These are phyloP conservation scores for Xylaria venustula DNA, from an alignment of 495 filamentous ascomycete genomes.

Conservation along the genomic window DNA sequence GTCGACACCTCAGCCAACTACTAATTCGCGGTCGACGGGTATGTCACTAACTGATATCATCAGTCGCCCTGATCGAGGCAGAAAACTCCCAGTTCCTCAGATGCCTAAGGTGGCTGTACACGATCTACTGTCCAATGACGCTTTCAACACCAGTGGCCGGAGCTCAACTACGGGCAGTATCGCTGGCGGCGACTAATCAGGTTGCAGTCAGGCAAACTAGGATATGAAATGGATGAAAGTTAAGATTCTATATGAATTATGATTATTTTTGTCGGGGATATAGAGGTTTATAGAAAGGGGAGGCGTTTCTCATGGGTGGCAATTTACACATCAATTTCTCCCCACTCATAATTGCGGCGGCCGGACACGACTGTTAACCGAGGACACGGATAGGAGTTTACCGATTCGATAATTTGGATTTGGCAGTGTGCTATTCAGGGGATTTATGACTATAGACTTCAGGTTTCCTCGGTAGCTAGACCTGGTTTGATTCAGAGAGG, in stretches of 20 bases:
- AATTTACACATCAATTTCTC: constrained; percentile 10
- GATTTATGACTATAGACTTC: constrained; percentile 34
- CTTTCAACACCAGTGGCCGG: constrained; percentile 53
- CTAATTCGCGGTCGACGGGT: constrained; percentile 52
- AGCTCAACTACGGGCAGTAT: constrained; percentile 50
- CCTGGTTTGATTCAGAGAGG: constrained; percentile 26
- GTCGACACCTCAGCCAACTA: constrained; percentile 34
- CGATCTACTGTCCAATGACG: constrained; percentile 68
- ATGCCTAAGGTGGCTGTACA: constrained; percentile 87
- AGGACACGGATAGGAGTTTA: constrained; percentile 10
- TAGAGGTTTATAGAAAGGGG: constrained; percentile 33
- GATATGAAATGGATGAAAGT: constrained; percentile 4
- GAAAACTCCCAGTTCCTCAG: constrained; percentile 91
- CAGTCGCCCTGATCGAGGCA: constrained; percentile 76
- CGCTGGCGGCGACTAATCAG: constrained; percentile 42
- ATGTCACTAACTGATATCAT: constrained; percentile 91
- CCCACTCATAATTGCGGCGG: constrained; percentile 23
- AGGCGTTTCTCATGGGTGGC: constrained; percentile 21
- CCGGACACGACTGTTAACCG: constrained; percentile 13
- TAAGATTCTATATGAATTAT: constrained; percentile 26
- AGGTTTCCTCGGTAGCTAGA: constrained; percentile 33
- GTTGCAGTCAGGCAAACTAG: constrained; percentile 25
- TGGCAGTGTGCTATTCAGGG: constrained; percentile 18
- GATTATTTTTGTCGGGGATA: constrained; percentile 28
- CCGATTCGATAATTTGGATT: constrained; percentile 16